phyloP scores from a whole-genome alignment of 208 protist species.

The Jaenimonas drosophilae region DNA sequence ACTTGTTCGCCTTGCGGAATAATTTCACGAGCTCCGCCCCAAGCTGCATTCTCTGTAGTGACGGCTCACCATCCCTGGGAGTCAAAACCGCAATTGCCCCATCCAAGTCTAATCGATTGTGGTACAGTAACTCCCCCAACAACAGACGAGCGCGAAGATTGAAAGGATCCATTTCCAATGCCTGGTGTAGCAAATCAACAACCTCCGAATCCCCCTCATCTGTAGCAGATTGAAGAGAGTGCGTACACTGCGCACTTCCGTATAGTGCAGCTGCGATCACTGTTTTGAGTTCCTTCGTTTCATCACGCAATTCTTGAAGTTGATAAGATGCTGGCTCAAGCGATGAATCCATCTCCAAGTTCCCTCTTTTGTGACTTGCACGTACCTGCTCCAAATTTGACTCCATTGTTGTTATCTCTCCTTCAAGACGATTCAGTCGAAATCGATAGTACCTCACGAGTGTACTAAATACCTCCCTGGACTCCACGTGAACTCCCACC shows the following conservation, averaged over 20 bases:
- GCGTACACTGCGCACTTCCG: conserved; percentile 53
- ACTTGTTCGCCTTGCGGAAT: conserved; percentile 43
- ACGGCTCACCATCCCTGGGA: conserved; percentile 43
- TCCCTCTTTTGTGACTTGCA: too few species aligned
- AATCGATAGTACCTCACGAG: conserved; percentile 63
- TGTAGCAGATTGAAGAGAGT: conserved; percentile 23
- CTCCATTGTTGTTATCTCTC: too few species aligned
- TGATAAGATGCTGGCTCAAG: conserved; percentile 1
- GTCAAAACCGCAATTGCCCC: conserved; percentile 52
- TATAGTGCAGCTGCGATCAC: conserved; percentile 48
- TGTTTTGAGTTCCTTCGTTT: conserved; percentile 27
- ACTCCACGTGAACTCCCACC: conserved; percentile 56
- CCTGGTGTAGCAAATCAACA: conserved; percentile 15
- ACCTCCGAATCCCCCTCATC: conserved; percentile 9
- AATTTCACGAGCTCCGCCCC: conserved; percentile 59
- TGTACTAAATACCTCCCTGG: conserved; percentile 45
- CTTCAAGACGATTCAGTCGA: conserved; percentile 19
- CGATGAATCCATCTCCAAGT: too few species aligned
- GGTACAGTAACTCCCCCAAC: conserved; percentile 58
- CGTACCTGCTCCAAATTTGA: too few species aligned
- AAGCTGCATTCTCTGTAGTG: conserved; percentile 77
- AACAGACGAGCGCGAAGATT: conserved; percentile 68
- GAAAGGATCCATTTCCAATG: conserved; percentile 43
- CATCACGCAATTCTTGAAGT: conserved; percentile 6
- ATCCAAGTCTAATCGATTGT: conserved; percentile 37